Percentiles rank a stretch among this genome's conserved stretches.
phyloP scores from a whole-genome alignment of 257 asterid genomes.

The Petunia axillaris region DNA sequence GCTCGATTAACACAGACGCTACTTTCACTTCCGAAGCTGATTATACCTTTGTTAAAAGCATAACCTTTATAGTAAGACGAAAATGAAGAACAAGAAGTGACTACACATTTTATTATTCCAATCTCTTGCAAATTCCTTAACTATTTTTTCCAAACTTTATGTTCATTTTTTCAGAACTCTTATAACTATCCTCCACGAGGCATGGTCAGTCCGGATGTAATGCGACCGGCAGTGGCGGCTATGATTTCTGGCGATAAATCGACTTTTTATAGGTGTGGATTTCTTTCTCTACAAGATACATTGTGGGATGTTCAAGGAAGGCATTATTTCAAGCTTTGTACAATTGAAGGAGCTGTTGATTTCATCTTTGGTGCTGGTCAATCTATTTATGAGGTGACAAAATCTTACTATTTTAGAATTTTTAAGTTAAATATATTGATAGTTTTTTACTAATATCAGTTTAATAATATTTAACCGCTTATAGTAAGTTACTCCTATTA shows the following conservation, averaged over 20 bases:
- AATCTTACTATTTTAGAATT: background rate
- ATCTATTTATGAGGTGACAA: conserved; percentile 27
- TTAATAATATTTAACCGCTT: too few relatives aligned
- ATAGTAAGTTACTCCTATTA: too few relatives aligned
- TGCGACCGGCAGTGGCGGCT: conserved; percentile 24
- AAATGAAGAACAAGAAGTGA: background rate
- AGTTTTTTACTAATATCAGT: too few relatives aligned
- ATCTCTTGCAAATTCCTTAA: too few relatives aligned
- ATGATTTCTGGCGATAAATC: conserved; percentile 27
- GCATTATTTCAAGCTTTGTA: conserved; percentile 30
- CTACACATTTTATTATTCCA: too few relatives aligned
- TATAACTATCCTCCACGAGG: conserved; percentile 24
- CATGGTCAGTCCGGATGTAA: background rate
- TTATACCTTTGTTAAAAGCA: conserved; percentile 20
- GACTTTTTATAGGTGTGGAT: conserved; percentile 29
- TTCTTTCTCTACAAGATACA: conserved; percentile 29
- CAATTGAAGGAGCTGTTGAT: conserved; percentile 32
- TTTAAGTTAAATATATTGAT: too few relatives aligned
- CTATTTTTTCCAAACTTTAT: background rate
- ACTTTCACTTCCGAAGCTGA: conserved; percentile 27
- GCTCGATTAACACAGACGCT: background rate
- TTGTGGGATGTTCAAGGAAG: conserved; percentile 28
- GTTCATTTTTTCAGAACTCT: conserved; percentile 17
- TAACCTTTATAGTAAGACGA: conserved; percentile 23
- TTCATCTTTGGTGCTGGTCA: conserved; percentile 37